Evolutionary conservation across 345 rosid genomes (phyloP), one percentile per base, ranked within the genome.

Genomic region (Durio zibethinus): DNA sequence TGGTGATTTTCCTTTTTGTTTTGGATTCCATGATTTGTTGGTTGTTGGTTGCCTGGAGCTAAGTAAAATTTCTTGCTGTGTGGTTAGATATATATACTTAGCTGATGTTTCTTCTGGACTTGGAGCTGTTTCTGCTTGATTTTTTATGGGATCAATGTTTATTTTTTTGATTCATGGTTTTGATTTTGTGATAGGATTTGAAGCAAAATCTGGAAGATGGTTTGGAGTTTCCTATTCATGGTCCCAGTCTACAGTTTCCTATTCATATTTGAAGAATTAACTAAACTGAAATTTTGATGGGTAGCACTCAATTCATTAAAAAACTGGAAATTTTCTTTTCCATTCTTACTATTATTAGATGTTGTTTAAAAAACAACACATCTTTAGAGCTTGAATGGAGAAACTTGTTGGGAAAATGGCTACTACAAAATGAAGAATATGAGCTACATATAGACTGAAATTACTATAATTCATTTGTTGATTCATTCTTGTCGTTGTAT

Each of bases 201-300:
- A 69, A 27, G 40, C 59, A 4, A 29, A 70, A 29, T 70, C 74
- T 48, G 74, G 42, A n/a, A n/a, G n/a, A n/a, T n/a, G n/a, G n/a
- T n/a, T n/a, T n/a, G 18, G 48, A 47, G 14, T 29, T 33, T 56
- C 7, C n/a, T n/a, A 21, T 72, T 66, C 59, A 59, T 36, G 10
- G 42, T 35, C 70, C 38, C 12, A 42, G 36, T 47, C 59, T 80
- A 47, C 64, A 20, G 23, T 76, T 76, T 76, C 48, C 31, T 35
- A 0, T 38, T 66, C 20, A 29, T 31, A 70, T 47, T 47, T 52
- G 16, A 47, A 38, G 16, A 36, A 35, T 10, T 9, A 35, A n/a
- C 11, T 20, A 21, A 63, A 10, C 12, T 45, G 73, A 27, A 68
- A 47, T 25, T 9, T 4, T 60, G 15, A 74, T 74, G 38, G n/a